A percentile compares a stretch with the other conserved stretches of the same genome.
Evolutionary conservation across 495 filamentous ascomycete genomes (phyloP).

Genomic region (Hypomontagnella monticulosa): DNA sequence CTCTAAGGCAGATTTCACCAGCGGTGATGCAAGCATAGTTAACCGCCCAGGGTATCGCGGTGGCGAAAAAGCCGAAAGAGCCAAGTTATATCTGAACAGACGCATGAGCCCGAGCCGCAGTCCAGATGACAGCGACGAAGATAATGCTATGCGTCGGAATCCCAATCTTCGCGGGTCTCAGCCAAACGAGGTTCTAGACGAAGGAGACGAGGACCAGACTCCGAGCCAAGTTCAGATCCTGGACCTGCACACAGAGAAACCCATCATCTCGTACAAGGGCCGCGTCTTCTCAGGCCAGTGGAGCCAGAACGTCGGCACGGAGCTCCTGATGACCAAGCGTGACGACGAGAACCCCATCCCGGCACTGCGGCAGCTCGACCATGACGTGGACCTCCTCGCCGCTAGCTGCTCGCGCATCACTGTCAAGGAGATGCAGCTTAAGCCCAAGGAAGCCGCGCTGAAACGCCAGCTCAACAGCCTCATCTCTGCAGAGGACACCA

Average conservation of each 20-base stretch:
- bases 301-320: constrained; percentile 81
- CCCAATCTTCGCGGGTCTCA: constrained; percentile 11
- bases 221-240: constrained; percentile 86
- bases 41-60: constrained; percentile 24
- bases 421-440: constrained; percentile 48
- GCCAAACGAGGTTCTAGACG: not conserved
- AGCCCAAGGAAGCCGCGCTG: constrained; percentile 32
- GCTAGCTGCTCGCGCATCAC: constrained; percentile 63
- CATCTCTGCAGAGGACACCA: not conserved
- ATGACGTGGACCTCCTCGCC: constrained; percentile 69
- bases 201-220: constrained; percentile 57
- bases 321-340: constrained; percentile 72
- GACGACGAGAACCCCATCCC: constrained; percentile 50
- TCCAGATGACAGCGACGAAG: constrained; percentile 26
- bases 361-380: constrained; percentile 54
- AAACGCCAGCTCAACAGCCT: constrained; percentile 12
- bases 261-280: constrained; percentile 77
- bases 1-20: constrained; percentile 59
- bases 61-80: constrained; percentile 42
- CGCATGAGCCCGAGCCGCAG: constrained; percentile 25
- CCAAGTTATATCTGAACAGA: constrained; percentile 37
- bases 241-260: constrained; percentile 75
- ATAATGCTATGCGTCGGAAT: constrained; percentile 32
- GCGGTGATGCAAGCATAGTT: constrained; percentile 27
- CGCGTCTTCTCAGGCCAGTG: constrained; percentile 79